These are phyloP conservation scores for Trichoderma reesei DNA, from an alignment of 495 filamentous ascomycete genomes.

Conservation along the genomic window DNA sequence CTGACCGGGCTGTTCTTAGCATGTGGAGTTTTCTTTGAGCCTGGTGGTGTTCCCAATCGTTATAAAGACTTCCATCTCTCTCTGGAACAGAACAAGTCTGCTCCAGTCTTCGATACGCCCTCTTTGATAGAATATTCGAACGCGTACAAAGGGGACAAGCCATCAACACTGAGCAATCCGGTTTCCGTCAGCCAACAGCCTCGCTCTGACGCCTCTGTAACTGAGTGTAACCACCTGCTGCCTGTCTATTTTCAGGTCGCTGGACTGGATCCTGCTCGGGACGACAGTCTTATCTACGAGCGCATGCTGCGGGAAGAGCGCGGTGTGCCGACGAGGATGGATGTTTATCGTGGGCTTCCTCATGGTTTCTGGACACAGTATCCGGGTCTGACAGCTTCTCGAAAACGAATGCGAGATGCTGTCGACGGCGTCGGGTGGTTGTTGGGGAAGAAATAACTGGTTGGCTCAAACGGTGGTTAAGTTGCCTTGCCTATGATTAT, in stretches of 20 bases:
- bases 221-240: background rate
- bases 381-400: background rate
- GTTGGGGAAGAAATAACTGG: background rate
- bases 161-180: background rate
- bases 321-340: background rate
- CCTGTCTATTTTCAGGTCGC: constrained; percentile 1
- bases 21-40: background rate
- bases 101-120: background rate
- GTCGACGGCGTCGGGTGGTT: background rate
- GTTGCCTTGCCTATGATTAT: background rate
- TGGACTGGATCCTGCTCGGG: background rate
- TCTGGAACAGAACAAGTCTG: background rate
- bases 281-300: constrained; percentile 1
- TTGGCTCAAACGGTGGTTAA: background rate
- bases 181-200: background rate
- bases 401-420: background rate
- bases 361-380: background rate
- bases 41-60: background rate
- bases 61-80: background rate
- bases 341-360: background rate
- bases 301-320: background rate
- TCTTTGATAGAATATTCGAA: background rate
- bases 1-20: background rate
- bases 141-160: background rate
- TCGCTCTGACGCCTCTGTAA: background rate